Base-by-base conservation (phyloP, 1,284 basidiomycete species). In the Mixia osmundae region DNA sequence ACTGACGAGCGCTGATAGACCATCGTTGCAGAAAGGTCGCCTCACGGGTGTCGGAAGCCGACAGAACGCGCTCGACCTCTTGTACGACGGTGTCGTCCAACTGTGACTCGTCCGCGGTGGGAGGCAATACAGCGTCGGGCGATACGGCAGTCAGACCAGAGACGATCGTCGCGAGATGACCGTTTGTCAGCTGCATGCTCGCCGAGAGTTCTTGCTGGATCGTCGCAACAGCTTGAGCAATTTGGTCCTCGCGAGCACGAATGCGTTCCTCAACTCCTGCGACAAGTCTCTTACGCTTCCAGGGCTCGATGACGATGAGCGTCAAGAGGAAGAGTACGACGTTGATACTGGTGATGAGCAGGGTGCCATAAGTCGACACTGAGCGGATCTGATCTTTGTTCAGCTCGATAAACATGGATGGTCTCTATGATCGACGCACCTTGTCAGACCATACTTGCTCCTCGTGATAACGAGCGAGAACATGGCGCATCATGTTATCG, bases 391-490 rank as follows among this genome's bases (percentile, higher is more conserved):
- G 37, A 11, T 5, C 8, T 11, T 4, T n/a, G n/a, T n/a, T n/a
- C 14, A 25, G 21, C 26, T 16, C 15, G 25, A 26, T 3, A 10
- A 4, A 12, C 12, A 12, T 30, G 11, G 21, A 33, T n/a, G 16
- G 10, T 18, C 26, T 16, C 24, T 15, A 11, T 16, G 16, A 24
- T n/a, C 2, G 3, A 34, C 41, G 9, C 24, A 50, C 51, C 61
- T 94, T 94, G 62, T 94, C 85, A 41, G 77, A 82, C 85, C 85
- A 94, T 4, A 89, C 71, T 55, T 94, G 85, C 54, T 91, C 85
- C 57, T 91, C 85, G 58, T 94, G 85, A 54, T 94, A 94, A 21
- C 83, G 51, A 34, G 56, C 70, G 39, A 94, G 65, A 48, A 91
- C 91, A 3, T 68, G 62, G 40, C 72, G 71, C 72, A 85, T 78